A percentile compares a stretch with the other conserved stretches of the same genome.
These are phyloP conservation scores for Eimeria acervulina DNA, from an alignment of 169 alveolate genomes.

Conservation along the genomic window DNA sequence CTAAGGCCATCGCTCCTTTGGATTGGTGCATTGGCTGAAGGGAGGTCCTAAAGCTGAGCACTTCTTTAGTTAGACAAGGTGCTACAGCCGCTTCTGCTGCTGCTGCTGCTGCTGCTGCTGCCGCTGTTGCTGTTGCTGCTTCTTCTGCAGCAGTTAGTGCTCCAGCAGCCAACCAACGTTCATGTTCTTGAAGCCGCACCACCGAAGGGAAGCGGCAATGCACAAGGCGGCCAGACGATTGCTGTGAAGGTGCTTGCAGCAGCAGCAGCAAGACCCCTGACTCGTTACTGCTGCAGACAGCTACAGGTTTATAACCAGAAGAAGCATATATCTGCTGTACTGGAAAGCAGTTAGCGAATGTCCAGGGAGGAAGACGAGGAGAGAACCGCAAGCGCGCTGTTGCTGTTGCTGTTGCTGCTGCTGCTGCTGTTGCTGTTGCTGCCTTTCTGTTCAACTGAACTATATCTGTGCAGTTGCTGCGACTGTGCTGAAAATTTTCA, in stretches of 20 bases:
- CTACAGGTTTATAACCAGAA: neutral
- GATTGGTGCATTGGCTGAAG: neutral
- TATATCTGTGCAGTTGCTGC: too few species aligned
- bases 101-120: neutral
- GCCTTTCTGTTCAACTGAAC: too few species aligned
- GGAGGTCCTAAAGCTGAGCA: neutral
- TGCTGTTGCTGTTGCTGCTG: too few species aligned
- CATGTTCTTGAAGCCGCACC: neutral
- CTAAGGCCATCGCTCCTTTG: conserved; percentile 14
- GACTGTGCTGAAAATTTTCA: too few species aligned
- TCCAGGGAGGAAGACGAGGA: neutral
- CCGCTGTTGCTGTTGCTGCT: neutral
- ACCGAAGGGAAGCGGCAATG: neutral
- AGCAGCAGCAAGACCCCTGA: conserved; percentile 23
- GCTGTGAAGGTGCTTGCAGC: neutral
- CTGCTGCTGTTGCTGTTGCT: too few species aligned
- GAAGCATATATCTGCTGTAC: neutral
- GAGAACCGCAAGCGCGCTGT: neutral
- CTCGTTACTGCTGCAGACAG: neutral
- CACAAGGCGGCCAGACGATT: neutral
- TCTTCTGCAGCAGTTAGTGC: neutral
- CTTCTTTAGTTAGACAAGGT: neutral
- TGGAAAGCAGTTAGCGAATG: conserved; percentile 44
- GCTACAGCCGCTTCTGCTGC: neutral
- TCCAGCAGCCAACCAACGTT: neutral